Base-by-base conservation (phyloP, 2,329 filamentous ascomycete genomes). In the Periconia macrospinosa region DNA sequence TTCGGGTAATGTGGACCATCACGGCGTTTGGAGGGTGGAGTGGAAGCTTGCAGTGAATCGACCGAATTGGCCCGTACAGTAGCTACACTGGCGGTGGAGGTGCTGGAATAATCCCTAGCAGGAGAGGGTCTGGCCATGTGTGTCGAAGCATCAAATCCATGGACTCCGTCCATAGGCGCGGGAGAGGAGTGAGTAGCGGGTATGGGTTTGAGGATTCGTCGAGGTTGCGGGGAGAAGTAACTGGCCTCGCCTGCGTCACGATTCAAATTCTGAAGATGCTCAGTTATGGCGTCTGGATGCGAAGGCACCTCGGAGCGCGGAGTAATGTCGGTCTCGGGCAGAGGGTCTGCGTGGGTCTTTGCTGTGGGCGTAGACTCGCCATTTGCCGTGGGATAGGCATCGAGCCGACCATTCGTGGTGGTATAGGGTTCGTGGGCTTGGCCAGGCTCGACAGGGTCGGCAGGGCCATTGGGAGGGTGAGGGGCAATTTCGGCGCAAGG, bases 1-100 rank as follows among this genome's bases (percentile, higher is more conserved):
- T 80, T 79, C 44, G 79, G 79, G 58, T 75, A 81, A 53, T 71
- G 63, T 18, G 74, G 75, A 27, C 73, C 69, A 61, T 73, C 67
- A 37, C 62, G 62, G 44, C 57, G 61, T 33, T 51, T 59, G 17
- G 58, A 55, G 19, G 56, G 62, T n/a, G 53, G 45, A 18, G 52
- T 59, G 49, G 52, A 58, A 41, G 55, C 49, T 54, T 61, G 52
- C 55, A 63, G 48, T 58, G 61, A 60, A 17, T 65, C 67, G 35
- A 65, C 57, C 19, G 66, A 63, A 49, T 62, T 59, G 23, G 73
- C 71, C 41, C 76, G 76, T 49, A 77, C 69, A 1, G 75, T 76
- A 47, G 72, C 66, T 48, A 69, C 71, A 63, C 75, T 78, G 50
- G 74, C 65, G 19, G 72, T 76, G 2, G 77, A 79, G 14, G 71